phyloP scores from a whole-genome alignment of 257 asterid species.

The Petunia secreta region DNA sequence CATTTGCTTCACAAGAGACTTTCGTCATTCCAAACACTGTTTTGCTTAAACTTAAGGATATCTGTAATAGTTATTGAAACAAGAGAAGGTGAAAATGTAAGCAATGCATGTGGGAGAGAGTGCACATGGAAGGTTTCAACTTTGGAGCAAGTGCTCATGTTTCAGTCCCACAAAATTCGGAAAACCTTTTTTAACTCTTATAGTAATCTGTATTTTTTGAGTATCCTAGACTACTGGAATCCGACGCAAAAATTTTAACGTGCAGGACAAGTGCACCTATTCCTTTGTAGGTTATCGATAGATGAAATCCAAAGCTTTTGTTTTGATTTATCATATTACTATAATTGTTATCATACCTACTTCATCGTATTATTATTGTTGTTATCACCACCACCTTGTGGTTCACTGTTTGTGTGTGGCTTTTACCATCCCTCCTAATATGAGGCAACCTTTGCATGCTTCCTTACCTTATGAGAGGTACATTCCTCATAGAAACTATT shows the following conservation, averaged over 20 bases:
- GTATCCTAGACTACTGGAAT: background rate
- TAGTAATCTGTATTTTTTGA: background rate
- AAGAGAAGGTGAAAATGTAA: background rate
- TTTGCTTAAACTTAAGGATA: background rate
- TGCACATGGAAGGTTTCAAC: constrained; percentile 25
- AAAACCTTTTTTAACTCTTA: background rate
- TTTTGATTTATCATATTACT: background rate
- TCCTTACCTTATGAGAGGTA: too few species aligned
- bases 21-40: background rate
- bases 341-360: background rate
- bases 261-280: background rate
- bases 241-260: background rate
- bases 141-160: background rate
- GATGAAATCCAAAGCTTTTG: background rate
- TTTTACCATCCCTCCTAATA: too few species aligned
- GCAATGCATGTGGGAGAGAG: background rate
- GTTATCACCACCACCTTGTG: background rate
- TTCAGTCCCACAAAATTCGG: background rate
- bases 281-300: too few species aligned
- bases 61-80: background rate
- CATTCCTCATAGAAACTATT: too few species aligned
- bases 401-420: too few species aligned
- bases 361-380: background rate
- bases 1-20: too few species aligned
- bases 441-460: too few species aligned